Evolutionary conservation across 495 filamentous ascomycete species (phyloP), one percentile per base, ranked within the genome.

Genomic region (Trichoderma parareesei): DNA sequence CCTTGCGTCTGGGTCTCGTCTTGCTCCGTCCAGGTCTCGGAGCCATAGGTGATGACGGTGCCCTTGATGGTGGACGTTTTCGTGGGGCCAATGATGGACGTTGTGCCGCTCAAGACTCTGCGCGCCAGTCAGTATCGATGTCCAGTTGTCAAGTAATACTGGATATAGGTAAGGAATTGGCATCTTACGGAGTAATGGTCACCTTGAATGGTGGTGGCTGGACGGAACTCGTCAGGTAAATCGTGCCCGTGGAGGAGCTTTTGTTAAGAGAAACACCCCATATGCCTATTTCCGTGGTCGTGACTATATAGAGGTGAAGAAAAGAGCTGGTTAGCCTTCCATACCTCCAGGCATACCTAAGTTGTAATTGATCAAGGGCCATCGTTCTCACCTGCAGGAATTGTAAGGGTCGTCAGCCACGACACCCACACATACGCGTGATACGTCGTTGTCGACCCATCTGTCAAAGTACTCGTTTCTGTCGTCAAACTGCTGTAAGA

Each of bases 171-270:
- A 2, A 27, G 27, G 27, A 16, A 14, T 14, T 62, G 4, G 42
- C 53, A 41, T 41, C n/a, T 48, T 48, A 48, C n/a, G 44, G 44
- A 16, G 44, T 48, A 62, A 62, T 44, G 33, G 60, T 62, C 18
- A 62, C 37, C 5, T 18, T 62, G 37, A 62, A 41, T 1, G 60
- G 20, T 40, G 20, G 27, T 62, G 60, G 60, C 37, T 62, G 60
- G 9, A 62, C 33, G 38, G 60, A 62, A 20, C 60, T 62, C 3
- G 60, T 62, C 8, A 62, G 37, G 16, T 40, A 18, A 62, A 62
- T 62, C 9, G 18, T 44, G 14, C 60, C 60, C 7, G 20, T 14
- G 9, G 37, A 18, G 14, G 38, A 42, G 8, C 43, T 44, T 44
- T 40, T 42, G 37, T 62, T 35, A 7, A 62, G 37, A 62, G 27